These are phyloP conservation scores for Athelia sp. DNA, from an alignment of 1,284 basidiomycete species.

Conservation along the genomic window DNA sequence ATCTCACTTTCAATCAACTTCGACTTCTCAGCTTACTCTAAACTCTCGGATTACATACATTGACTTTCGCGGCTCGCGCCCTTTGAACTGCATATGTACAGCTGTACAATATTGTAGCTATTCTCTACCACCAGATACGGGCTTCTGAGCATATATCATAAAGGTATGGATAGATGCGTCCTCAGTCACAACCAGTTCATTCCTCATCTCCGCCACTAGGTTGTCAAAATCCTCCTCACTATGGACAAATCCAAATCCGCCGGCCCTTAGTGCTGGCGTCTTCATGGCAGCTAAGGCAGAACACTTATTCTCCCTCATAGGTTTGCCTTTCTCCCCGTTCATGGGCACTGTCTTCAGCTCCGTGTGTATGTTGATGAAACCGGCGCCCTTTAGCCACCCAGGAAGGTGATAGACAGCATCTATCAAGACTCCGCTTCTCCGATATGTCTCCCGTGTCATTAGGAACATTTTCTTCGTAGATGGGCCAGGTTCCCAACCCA, in stretches of 20 bases:
- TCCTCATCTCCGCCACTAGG: not conserved
- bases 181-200: not conserved
- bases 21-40: too few relatives aligned
- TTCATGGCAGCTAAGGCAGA: not conserved
- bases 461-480: constrained; percentile 1
- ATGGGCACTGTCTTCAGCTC: constrained; percentile 5
- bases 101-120: too few relatives aligned
- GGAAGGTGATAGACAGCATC: constrained; percentile 13
- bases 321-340: not conserved
- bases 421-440: constrained; percentile 11
- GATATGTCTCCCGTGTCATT: constrained; percentile 11
- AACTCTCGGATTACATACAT: too few relatives aligned
- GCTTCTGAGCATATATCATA: not conserved
- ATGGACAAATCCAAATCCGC: not conserved
- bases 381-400: constrained; percentile 13
- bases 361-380: constrained; percentile 15
- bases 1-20: too few relatives aligned
- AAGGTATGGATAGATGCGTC: not conserved
- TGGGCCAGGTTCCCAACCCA: constrained; percentile 6
- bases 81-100: too few relatives aligned
- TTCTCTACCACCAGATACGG: too few relatives aligned
- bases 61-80: too few relatives aligned
- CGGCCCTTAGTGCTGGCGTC: not conserved
- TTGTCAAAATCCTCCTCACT: not conserved
- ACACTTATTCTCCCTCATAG: not conserved